Evolutionary conservation across 2,329 filamentous ascomycete genomes (phyloP).

Genomic region (Alternaria novae-zelandiae): DNA sequence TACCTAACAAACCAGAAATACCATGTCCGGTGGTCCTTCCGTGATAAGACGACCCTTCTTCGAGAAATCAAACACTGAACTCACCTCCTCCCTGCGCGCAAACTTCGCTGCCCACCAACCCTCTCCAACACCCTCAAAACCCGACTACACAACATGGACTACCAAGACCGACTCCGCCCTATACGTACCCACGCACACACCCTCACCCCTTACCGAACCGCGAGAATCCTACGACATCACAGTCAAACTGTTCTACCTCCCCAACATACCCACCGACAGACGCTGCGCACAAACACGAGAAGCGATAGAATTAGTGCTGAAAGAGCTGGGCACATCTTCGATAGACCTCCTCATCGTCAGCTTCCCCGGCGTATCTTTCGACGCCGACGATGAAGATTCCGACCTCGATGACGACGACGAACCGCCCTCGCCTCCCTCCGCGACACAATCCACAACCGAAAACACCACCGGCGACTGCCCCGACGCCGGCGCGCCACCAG

Average conservation of each 20-base stretch:
- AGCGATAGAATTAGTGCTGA: constrained; percentile 79
- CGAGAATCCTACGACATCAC: constrained; percentile 89
- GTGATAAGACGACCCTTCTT: constrained; percentile 80
- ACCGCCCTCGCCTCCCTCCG: constrained; percentile 27
- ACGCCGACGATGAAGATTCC: constrained; percentile 84
- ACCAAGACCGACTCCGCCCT: constrained; percentile 58
- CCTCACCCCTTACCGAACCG: constrained; percentile 78
- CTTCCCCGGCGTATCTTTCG: constrained; percentile 91
- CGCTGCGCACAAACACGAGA: constrained; percentile 76
- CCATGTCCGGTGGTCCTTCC: constrained; percentile 82
- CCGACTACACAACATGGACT: constrained; percentile 69
- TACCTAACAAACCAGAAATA: constrained; percentile 72
- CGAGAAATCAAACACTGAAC: constrained; percentile 89
- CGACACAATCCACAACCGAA: constrained; percentile 42
- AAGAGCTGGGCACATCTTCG: constrained; percentile 75
- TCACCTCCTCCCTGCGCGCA: constrained; percentile 83
- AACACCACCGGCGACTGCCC: constrained; percentile 49
- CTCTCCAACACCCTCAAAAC: constrained; percentile 54
- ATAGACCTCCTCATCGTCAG: constrained; percentile 91
- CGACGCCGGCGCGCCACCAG: constrained; percentile 49
- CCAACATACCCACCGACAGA: constrained; percentile 68
- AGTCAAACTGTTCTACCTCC: constrained; percentile 92
- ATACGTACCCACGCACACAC: constrained; percentile 77
- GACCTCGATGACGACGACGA: constrained; percentile 70
- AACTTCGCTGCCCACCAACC: constrained; percentile 80